Evolutionary conservation across 306 rosid genomes (phyloP), one percentile per base, ranked within the genome.

Genomic region (Dalbergia oliveri): DNA sequence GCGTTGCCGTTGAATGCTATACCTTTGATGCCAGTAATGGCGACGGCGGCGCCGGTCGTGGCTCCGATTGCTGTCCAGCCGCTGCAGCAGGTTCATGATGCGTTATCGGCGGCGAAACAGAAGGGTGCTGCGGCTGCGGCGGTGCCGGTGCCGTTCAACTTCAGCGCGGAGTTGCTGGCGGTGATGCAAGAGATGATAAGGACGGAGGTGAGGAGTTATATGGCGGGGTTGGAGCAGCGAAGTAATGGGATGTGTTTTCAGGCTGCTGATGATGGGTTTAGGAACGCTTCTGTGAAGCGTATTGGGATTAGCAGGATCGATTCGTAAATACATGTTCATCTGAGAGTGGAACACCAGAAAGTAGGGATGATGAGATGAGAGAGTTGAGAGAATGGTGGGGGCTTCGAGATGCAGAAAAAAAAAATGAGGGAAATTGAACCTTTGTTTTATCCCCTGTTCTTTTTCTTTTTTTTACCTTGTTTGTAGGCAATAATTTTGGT

Each of bases 131-230:
- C 50, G 57, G 51, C 50, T 6, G 50, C 50, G 50, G 50, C 12
- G 50, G 60, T 45, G 9, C 83, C 77, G 41, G 78, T 35, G 6
- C 79, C 87, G 10, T 89, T 91, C 13, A 89, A 83, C 57, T 87
- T 91, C 41, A 88, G 87, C 18, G 75, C 75, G 3, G 98, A 93
- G 86, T 80, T 96, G 61, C 19, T 93, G 77, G 84, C 63, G 51
- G 97, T 91, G 89, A 90, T 96, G 96, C 98, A 96, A 77, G 98
- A 92, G n/a, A 96, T 96, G 99, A 93, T 96, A 80, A 88, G 80
- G 81, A 84, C 70, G 37, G 99, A 96, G 82, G 99, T 96, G 91
- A 88, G 93, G 81, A 93, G 72, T 75, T 96, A 96, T 64, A 93
- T 96, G 96, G 86, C 81, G 49, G 93, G 93, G n/a, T 33, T 90